Evolutionary conservation across 1,284 basidiomycete species (phyloP), one percentile per base, ranked within the genome.

Genomic region (Mycena citricolor): DNA sequence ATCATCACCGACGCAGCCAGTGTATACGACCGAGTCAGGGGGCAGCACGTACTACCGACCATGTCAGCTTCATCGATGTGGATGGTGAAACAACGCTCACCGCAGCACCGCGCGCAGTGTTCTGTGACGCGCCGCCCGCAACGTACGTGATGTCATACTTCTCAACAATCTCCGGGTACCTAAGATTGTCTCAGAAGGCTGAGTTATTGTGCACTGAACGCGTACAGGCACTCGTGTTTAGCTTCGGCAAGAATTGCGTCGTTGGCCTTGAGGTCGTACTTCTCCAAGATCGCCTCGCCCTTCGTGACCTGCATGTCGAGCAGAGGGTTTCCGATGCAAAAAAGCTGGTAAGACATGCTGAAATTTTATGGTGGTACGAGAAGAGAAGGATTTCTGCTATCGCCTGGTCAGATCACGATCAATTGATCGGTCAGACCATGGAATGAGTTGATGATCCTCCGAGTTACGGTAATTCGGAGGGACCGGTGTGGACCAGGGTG

Each of bases 61-160:
- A 31, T 26, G 14, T 46, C 37, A 47, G 23, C 36, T 36, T 14
- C 47, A 22, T 24, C 8, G 33, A 39, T 39, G 32, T 29, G 21
- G 28, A 32, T 6, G 39, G 7, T 4, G 14, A 29, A 38, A 4
- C 26, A 25, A 33, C 32, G 44, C 92, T 61, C 69, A 97, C 92
- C 49, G 97, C 92, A 58, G 94, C 95, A 56, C 86, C 94, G 48
- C 97, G 89, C 46, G 95, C 94, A 56, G 94, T 83, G 64, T 99
- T 99, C 69, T 99, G 97, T 19, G 93, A 84, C 29, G 94, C 95
- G 61, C 97, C 97, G 48, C 97, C 97, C 35, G 97, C 95, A 46
- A 99, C 91, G 62, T 97, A 99, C 45, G 83, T 86, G 45, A 94
- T 81, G 47, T 88, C 63, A 69, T 88, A 67, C 56, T 92, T 79